Percentiles rank a stretch among this genome's conserved stretches.
These are phyloP conservation scores for Penicillium subrubescens DNA, from an alignment of 495 filamentous ascomycete species.

Conservation along the genomic window DNA sequence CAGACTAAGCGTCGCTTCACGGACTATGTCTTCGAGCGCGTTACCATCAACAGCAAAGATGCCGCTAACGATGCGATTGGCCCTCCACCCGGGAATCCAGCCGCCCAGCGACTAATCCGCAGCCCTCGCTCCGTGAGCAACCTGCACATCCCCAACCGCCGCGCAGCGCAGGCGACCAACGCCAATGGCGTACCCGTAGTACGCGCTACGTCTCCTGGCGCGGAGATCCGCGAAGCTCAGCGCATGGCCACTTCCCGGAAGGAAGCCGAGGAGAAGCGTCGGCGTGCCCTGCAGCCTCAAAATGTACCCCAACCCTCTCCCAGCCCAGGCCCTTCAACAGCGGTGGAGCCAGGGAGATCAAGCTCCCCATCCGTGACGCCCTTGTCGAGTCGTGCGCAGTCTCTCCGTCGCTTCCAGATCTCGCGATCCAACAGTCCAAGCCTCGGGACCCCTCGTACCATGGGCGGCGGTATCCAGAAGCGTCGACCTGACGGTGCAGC, in stretches of 20 bases:
- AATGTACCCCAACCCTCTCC: conserved; percentile 8
- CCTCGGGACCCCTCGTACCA: conserved; percentile 23
- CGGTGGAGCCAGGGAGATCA: neutral
- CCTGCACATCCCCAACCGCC: conserved; percentile 26
- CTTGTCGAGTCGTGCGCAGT: conserved; percentile 20
- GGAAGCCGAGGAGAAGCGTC: conserved; percentile 36
- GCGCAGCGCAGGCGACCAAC: conserved; percentile 11
- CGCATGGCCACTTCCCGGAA: conserved; percentile 33
- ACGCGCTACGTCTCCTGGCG: conserved; percentile 48
- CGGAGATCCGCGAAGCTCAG: conserved; percentile 45
- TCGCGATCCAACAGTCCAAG: conserved; percentile 35
- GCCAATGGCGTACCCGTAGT: conserved; percentile 39
- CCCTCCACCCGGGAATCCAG: conserved; percentile 20
- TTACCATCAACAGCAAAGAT: conserved; percentile 31
- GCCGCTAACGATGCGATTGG: conserved; percentile 16
- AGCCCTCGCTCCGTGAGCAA: conserved; percentile 49
- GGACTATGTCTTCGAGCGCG: conserved; percentile 51
- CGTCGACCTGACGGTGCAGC: conserved; percentile 29
- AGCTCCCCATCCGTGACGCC: conserved; percentile 6
- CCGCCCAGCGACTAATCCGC: conserved; percentile 31
- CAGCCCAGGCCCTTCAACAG: neutral
- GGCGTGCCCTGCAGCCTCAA: conserved; percentile 29
- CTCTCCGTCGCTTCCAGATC: conserved; percentile 49
- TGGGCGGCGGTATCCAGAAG: conserved; percentile 46
- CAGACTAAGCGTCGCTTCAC: conserved; percentile 54